Evolutionary conservation across 116 monocot species (phyloP).

Genomic region (Dioscorea cayenensis): DNA sequence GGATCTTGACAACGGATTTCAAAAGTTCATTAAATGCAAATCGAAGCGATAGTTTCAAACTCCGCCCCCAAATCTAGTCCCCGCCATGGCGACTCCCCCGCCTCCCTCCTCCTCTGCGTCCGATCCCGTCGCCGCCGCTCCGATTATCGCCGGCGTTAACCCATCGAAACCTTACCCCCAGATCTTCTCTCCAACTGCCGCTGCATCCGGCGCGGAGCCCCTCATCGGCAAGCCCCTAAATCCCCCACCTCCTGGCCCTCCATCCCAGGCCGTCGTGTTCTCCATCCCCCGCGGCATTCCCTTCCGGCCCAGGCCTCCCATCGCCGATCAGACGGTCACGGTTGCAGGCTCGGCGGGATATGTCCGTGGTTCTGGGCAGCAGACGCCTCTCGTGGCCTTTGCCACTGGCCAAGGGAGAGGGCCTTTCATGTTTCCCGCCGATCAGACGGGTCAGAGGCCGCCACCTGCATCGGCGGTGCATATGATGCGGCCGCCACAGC

Average conservation of each 20-base stretch:
- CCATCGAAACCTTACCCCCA: constrained; percentile 1
- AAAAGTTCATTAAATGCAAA: not conserved
- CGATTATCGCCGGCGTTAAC: not conserved
- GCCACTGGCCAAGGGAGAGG: constrained; percentile 4
- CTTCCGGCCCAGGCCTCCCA: constrained; percentile 4
- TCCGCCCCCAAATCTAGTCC: not conserved
- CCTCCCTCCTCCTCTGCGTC: not conserved
- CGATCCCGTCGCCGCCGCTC: not conserved
- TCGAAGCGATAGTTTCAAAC: not conserved
- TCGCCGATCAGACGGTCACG: constrained; percentile 20
- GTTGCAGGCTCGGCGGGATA: constrained; percentile 29
- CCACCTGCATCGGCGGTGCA: constrained; percentile 6
- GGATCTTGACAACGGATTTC: not conserved
- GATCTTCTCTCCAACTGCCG: constrained; percentile 1
- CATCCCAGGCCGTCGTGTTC: constrained; percentile 1
- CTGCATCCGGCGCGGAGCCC: constrained; percentile 6
- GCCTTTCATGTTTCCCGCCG: constrained; percentile 1
- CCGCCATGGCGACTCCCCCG: constrained; percentile 4
- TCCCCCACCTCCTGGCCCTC: constrained; percentile 8
- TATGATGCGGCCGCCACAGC: constrained; percentile 3
- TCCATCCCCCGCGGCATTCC: constrained; percentile 7
- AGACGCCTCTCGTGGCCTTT: constrained; percentile 28
- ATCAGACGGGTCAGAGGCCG: constrained; percentile 5
- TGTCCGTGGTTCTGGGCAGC: constrained; percentile 20
- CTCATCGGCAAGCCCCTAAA: constrained; percentile 26